Conservation (phyloP, 495 filamentous ascomycete genomes). For the Hyphodiscus hymeniophilus region DNA sequence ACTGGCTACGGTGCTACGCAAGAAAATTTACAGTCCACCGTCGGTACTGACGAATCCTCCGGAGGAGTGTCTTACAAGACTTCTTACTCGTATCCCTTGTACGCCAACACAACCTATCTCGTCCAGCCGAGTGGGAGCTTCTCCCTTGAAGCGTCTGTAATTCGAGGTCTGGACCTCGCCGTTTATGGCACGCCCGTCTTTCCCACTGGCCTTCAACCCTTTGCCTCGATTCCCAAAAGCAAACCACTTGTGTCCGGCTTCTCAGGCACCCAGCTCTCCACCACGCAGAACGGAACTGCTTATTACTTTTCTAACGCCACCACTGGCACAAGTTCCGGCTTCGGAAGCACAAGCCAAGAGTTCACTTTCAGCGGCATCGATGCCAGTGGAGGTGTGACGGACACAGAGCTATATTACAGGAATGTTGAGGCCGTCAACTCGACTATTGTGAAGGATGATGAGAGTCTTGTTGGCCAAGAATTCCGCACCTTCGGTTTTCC, state of each 20-base stretch:
- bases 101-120: conserved; percentile 45
- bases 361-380: conserved; percentile 44
- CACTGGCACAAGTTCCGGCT: conserved; percentile 36
- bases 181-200: conserved; percentile 51
- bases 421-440: conserved; percentile 45
- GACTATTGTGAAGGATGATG: conserved; percentile 30
- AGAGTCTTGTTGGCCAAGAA: conserved; percentile 17
- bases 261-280: conserved; percentile 36
- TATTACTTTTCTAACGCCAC: conserved; percentile 39
- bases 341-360: conserved; percentile 45
- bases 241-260: conserved; percentile 25
- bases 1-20: conserved; percentile 52
- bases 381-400: conserved; percentile 14
- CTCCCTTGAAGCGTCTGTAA: conserved; percentile 49
- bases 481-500: conserved; percentile 3
- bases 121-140: conserved; percentile 40
- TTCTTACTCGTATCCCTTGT: conserved; percentile 56
- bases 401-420: conserved; percentile 37
- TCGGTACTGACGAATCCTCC: conserved; percentile 46
- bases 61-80: conserved; percentile 30
- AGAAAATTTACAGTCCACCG: conserved; percentile 51
- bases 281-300: conserved; percentile 48
- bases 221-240: conserved; percentile 19
- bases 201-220: conserved; percentile 47
- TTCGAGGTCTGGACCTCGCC: conserved; percentile 48